A percentile compares a stretch with the other conserved stretches of the same genome.
phyloP scores from a whole-genome alignment of 306 rosid species.

The Vigna trinervia region DNA sequence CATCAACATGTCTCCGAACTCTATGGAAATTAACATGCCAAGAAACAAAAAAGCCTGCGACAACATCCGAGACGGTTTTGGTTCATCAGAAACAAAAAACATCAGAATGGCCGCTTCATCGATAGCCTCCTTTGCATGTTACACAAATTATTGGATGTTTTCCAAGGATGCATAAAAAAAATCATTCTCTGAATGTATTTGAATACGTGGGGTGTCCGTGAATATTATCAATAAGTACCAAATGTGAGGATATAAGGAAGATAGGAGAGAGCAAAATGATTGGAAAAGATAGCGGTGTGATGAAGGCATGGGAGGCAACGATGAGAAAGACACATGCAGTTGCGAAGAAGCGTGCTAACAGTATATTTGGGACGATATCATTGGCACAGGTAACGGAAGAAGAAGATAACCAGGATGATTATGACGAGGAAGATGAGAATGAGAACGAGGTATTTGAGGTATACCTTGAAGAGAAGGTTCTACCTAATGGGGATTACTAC shows the following conservation, averaged over 20 bases:
- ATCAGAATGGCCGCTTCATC: not conserved
- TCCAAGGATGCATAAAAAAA: constrained; percentile 25
- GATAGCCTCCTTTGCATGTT: constrained; percentile 24
- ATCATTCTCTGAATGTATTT: constrained; percentile 26
- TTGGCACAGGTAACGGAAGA: constrained; percentile 44
- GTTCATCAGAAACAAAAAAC: constrained; percentile 41
- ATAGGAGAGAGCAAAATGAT: constrained; percentile 52
- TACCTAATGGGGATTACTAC: constrained; percentile 88
- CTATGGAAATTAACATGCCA: constrained; percentile 39
- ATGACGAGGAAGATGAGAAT: constrained; percentile 43
- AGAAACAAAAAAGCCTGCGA: constrained; percentile 38
- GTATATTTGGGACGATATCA: constrained; percentile 66
- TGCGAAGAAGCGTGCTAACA: constrained; percentile 83
- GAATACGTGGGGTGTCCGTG: constrained; percentile 41
- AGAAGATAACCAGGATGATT: constrained; percentile 28
- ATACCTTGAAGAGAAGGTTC: constrained; percentile 67
- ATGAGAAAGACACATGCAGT: constrained; percentile 80
- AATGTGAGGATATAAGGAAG: constrained; percentile 4
- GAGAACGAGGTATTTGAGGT: constrained; percentile 44
- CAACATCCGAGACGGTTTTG: constrained; percentile 44
- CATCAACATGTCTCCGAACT: constrained; percentile 44
- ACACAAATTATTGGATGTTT: not conserved
- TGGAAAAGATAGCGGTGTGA: constrained; percentile 68
- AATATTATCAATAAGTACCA: not conserved
- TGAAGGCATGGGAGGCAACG: constrained; percentile 97